Percentiles rank a stretch among this genome's conserved stretches.
Evolutionary conservation across 495 filamentous ascomycete genomes (phyloP).

Genomic region (Delitschia confertaspora): DNA sequence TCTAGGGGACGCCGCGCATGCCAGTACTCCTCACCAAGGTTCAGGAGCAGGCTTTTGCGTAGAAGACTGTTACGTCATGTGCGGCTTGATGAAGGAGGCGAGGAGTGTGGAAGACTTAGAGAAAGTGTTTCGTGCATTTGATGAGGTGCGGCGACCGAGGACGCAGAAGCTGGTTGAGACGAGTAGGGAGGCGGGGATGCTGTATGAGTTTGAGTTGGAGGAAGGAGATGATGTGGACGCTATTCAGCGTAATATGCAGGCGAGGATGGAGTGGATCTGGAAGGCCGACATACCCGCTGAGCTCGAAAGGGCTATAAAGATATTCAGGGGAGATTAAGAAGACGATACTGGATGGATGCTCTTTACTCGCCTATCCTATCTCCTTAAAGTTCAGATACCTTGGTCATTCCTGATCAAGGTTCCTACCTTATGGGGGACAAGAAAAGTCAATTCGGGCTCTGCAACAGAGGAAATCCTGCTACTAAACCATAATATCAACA

Average conservation of each 20-base stretch:
- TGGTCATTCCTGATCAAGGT: too few relatives aligned
- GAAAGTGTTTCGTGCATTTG: conserved; percentile 54
- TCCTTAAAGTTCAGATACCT: too few relatives aligned
- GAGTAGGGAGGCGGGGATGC: conserved; percentile 28
- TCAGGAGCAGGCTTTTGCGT: conserved; percentile 60
- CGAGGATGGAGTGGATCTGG: conserved; percentile 62
- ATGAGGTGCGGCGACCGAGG: conserved; percentile 46
- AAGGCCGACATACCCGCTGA: conserved; percentile 25
- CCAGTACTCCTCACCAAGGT: conserved; percentile 60
- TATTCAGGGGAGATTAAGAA: too few relatives aligned
- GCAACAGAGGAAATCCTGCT: too few relatives aligned
- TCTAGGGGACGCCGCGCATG: conserved; percentile 63
- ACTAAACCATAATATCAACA: too few relatives aligned
- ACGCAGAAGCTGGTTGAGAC: conserved; percentile 27
- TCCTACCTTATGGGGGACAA: too few relatives aligned
- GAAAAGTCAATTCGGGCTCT: too few relatives aligned
- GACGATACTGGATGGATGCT: too few relatives aligned
- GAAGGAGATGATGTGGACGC: conserved; percentile 32
- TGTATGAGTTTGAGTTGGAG: conserved; percentile 33
- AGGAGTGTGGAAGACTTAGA: conserved; percentile 34
- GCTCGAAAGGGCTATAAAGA: conserved; percentile 23
- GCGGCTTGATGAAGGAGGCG: conserved; percentile 45
- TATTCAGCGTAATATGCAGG: conserved; percentile 34
- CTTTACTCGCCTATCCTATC: too few relatives aligned
- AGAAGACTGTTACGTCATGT: conserved; percentile 56